Evolutionary conservation across 345 rosid genomes (phyloP), one percentile per base, ranked within the genome.

Genomic region (Ceriops tagal): DNA sequence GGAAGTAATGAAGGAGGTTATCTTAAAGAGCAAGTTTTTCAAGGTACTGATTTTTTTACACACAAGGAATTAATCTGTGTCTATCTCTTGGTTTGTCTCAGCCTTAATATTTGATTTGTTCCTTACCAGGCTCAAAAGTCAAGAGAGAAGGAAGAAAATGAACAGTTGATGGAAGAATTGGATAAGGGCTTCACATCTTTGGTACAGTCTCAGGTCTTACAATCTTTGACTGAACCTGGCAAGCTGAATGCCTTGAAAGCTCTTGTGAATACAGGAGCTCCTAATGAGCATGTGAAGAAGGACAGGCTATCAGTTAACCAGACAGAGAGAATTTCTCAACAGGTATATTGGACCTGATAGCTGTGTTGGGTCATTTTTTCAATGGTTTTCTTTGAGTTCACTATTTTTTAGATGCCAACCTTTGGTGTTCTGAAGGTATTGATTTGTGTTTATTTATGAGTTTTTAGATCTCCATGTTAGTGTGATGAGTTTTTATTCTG

Each of bases 21-120:
- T 92, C 70, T 78, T 90, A 83, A 95, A 95, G 85, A 92, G 97
- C 88, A 95, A 95, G 76, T 81, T 76, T 87, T 93, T 85, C 83
- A 95, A 83, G 99, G 97, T 95, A 76, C 69, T 18, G 47, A 55
- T 65, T 39, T 24, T 62, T 31, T n/a, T 47, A 9, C 46, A 13
- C 51, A 53, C 49, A 8, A 20, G n/a, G 8, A 4, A 61, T 37
- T 53, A 30, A 35, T 27, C 20, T 51, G 28, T 55, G 28, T 27
- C 8, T 70, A 16, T 32, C 61, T 61, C 35, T 19, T 61, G 37
- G 16, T 5, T 37, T 8, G 30, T 16, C 11, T 57, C 58, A 4
- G 49, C 15, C 49, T 8, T 16, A 28, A 47, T 64, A 22, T 21
- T 58, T 70, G 5, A 53, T 53, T 8, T 26, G 24, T 75, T 39